A percentile compares a stretch with the other conserved stretches of the same genome.
These are phyloP conservation scores for Strobilomyces dryophilus DNA, from an alignment of 768 basidiomycete genomes.

Conservation along the genomic window DNA sequence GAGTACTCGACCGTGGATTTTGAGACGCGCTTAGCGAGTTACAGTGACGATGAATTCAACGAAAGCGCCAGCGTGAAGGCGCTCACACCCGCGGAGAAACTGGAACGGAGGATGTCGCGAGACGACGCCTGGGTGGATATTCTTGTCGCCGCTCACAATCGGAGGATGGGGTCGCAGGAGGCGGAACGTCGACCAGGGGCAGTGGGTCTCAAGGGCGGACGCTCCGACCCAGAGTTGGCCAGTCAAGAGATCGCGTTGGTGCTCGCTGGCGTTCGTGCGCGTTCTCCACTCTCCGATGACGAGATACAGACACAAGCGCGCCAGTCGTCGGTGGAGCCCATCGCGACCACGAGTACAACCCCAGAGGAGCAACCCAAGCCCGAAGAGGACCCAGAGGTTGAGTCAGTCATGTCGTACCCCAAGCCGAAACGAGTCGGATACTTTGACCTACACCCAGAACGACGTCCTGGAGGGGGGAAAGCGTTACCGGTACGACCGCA, in stretches of 20 bases:
- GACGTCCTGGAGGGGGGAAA: constrained; percentile 37
- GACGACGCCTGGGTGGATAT: constrained; percentile 91
- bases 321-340: constrained; percentile 16
- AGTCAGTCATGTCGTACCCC: constrained; percentile 34
- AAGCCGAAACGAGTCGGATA: constrained; percentile 51
- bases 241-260: constrained; percentile 72
- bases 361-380: constrained; percentile 38
- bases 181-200: constrained; percentile 33
- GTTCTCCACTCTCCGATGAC: constrained; percentile 37
- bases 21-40: constrained; percentile 73
- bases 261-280: constrained; percentile 50
- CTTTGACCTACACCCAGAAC: constrained; percentile 77
- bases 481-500: constrained; percentile 23
- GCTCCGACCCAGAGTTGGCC: constrained; percentile 64
- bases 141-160: constrained; percentile 54
- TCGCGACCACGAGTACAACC: neutral
- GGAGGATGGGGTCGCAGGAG: constrained; percentile 56
- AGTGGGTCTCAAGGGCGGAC: constrained; percentile 32
- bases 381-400: constrained; percentile 43
- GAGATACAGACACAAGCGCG: constrained; percentile 26
- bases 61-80: constrained; percentile 38
- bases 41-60: constrained; percentile 43
- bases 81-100: constrained; percentile 37
- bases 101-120: constrained; percentile 41
- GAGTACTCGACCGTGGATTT: constrained; percentile 82